Conservation (phyloP, 2,329 filamentous ascomycete genomes). For the Sclerotinia spermophila region DNA sequence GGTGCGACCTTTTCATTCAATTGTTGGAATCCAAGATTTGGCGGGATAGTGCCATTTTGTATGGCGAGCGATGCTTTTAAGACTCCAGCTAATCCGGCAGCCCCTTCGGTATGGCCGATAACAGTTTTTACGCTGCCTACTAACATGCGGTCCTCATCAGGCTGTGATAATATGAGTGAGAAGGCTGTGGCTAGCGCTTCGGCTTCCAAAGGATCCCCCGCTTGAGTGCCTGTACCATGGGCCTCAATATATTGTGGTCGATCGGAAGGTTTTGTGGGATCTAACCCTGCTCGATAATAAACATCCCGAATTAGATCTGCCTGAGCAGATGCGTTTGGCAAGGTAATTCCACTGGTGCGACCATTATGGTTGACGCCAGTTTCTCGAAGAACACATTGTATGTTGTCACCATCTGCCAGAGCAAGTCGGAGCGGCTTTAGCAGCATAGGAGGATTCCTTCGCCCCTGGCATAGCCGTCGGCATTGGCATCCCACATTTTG, state of each 20-base stretch:
- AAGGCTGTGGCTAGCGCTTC: neutral
- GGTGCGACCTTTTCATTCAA: conserved; percentile 26
- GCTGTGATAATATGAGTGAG: neutral
- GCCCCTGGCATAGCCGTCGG: conserved; percentile 62
- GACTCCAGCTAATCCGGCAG: conserved; percentile 31
- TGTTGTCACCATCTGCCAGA: conserved; percentile 41
- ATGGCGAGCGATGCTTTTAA: conserved; percentile 32
- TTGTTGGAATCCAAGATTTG: conserved; percentile 35
- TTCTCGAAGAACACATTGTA: conserved; percentile 43
- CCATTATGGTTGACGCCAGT: conserved; percentile 45
- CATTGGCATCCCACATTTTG: conserved; percentile 52
- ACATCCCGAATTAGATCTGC: conserved; percentile 18
- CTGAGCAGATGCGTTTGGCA: conserved; percentile 45
- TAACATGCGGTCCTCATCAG: conserved; percentile 14
- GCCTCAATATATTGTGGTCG: conserved; percentile 27
- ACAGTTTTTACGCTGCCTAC: conserved; percentile 32
- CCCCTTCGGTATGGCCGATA: conserved; percentile 32
- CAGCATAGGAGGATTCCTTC: conserved; percentile 58
- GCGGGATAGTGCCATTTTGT: conserved; percentile 33
- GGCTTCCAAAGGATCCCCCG: conserved; percentile 21
- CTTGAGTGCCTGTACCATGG: conserved; percentile 34
- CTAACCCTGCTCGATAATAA: conserved; percentile 20
- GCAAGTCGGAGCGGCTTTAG: conserved; percentile 52
- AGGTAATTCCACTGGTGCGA: conserved; percentile 42
- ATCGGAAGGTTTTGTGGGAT: conserved; percentile 1